These are phyloP conservation scores for Trametes hirsuta DNA, from an alignment of 1,284 basidiomycete genomes.

Conservation along the genomic window DNA sequence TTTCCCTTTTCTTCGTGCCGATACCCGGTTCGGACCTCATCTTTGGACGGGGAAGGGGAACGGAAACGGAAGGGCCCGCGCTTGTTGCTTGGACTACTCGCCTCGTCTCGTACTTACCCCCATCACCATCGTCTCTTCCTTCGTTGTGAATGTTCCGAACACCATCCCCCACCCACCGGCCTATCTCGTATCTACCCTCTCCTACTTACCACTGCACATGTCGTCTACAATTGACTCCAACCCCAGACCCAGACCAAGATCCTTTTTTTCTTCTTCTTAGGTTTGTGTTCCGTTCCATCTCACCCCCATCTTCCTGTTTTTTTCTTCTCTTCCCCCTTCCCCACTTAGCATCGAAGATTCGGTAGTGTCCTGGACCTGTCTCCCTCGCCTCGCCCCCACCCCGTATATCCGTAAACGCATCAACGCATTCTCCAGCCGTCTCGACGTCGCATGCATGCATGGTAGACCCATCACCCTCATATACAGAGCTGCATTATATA, in stretches of 20 bases:
- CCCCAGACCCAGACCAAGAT: not conserved
- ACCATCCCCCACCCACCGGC: not conserved
- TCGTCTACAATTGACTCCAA: not conserved
- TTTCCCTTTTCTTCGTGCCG: not conserved
- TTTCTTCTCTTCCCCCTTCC: not conserved
- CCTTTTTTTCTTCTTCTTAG: not conserved
- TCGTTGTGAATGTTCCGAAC: not conserved
- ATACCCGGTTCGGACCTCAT: constrained; percentile 7
- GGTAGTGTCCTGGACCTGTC: not conserved
- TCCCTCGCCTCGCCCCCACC: not conserved
- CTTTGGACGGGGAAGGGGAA: not conserved
- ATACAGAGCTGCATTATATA: constrained; percentile 7
- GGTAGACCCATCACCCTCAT: constrained; percentile 9
- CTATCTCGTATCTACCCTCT: not conserved
- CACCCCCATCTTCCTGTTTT: not conserved
- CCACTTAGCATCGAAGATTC: not conserved
- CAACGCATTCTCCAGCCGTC: not conserved
- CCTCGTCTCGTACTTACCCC: not conserved
- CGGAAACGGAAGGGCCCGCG: not conserved
- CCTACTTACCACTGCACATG: not conserved
- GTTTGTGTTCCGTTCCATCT: not conserved
- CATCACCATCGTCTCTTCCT: not conserved
- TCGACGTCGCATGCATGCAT: not conserved
- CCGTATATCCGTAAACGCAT: not conserved
- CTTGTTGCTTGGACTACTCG: not conserved